Conservation (phyloP, 2,329 filamentous ascomycete genomes). For the Anisogramma anomala region DNA sequence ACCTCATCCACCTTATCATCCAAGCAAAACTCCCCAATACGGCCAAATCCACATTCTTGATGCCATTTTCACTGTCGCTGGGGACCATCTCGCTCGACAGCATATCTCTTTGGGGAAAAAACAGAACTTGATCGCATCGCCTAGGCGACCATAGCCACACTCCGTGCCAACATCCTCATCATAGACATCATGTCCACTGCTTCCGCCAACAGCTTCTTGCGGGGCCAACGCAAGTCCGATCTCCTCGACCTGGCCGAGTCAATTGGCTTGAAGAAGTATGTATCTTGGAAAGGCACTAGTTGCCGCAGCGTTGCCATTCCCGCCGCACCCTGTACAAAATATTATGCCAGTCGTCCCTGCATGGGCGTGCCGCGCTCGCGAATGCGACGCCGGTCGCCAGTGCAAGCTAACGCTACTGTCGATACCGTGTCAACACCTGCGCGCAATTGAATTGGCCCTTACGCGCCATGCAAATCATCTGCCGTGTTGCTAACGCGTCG, state of each 20-base stretch:
- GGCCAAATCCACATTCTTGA: slow-evolving; percentile 3
- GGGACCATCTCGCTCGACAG: slow-evolving; percentile 1
- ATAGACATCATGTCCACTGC: slow-evolving; percentile 43
- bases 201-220: slow-evolving; percentile 56
- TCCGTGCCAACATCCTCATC: slow-evolving; percentile 22
- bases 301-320: background rate
- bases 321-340: background rate
- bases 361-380: background rate
- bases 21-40: no score
- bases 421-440: background rate
- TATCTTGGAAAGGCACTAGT: slow-evolving; percentile 16
- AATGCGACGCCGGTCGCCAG: background rate
- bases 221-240: slow-evolving; percentile 71
- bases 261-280: slow-evolving; percentile 63
- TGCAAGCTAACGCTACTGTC: background rate
- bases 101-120: slow-evolving; percentile 11
- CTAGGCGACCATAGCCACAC: slow-evolving; percentile 17
- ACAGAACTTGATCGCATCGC: slow-evolving; percentile 23
- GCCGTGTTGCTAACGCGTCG: slow-evolving; percentile 14
- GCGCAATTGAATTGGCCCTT: background rate
- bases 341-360: no score
- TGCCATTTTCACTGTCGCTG: slow-evolving; percentile 5
- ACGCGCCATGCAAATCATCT: no score
- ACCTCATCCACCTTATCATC: no score
- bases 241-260: slow-evolving; percentile 62